These are phyloP conservation scores for Sphagnum tenellum DNA, from an alignment of 225 moss, liverwort and hornwort species.

Conservation along the genomic window DNA sequence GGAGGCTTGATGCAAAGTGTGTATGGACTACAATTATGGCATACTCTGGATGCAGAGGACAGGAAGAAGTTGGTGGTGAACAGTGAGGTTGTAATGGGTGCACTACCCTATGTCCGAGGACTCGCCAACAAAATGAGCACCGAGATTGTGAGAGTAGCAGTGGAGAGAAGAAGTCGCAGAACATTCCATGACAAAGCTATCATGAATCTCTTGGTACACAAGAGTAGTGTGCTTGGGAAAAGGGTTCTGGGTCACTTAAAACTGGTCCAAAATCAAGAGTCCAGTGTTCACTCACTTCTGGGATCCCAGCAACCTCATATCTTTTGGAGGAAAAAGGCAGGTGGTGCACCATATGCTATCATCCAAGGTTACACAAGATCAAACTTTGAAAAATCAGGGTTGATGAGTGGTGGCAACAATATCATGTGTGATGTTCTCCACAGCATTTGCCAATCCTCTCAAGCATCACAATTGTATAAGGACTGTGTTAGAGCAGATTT, in stretches of 20 bases:
- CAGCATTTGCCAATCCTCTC: too few relatives aligned
- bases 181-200: conserved; percentile 67
- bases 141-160: conserved; percentile 61
- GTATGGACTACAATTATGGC: conserved; percentile 53
- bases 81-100: conserved; percentile 53
- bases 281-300: conserved; percentile 42
- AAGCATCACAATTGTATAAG: too few relatives aligned
- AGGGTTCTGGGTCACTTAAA: conserved; percentile 46
- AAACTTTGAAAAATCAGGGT: too few relatives aligned
- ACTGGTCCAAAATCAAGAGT: conserved; percentile 37
- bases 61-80: conserved; percentile 42
- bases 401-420: too few relatives aligned
- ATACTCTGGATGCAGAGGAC: conserved; percentile 47
- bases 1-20: conserved; percentile 58
- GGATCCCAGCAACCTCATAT: conserved; percentile 56
- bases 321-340: conserved; percentile 36
- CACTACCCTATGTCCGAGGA: conserved; percentile 35
- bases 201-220: conserved; percentile 66
- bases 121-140: conserved; percentile 59
- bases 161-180: conserved; percentile 50
- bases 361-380: conserved; percentile 15
- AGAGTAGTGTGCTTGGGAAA: conserved; percentile 64
- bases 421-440: too few relatives aligned
- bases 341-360: conserved; percentile 15
- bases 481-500: too few relatives aligned